phyloP scores from a whole-genome alignment of 495 filamentous ascomycete species.

The Achaetomiella virescens region DNA sequence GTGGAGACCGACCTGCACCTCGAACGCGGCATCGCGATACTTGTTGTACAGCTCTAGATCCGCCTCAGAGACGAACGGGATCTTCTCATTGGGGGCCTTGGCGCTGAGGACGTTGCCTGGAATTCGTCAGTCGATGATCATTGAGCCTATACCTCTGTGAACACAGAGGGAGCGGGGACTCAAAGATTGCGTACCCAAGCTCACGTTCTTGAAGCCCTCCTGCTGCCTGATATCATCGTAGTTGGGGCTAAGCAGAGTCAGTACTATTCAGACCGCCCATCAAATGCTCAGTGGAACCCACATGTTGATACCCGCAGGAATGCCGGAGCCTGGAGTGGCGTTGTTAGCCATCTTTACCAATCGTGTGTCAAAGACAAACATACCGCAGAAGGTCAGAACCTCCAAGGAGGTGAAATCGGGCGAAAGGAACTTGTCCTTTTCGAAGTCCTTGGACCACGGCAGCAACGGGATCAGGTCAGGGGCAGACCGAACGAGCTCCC shows the following conservation, averaged over 20 bases:
- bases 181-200: constrained; percentile 22
- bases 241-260: constrained; percentile 60
- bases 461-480: constrained; percentile 78
- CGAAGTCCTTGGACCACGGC: constrained; percentile 83
- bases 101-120: constrained; percentile 86
- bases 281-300: neutral
- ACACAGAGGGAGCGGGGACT: neutral
- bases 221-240: constrained; percentile 92
- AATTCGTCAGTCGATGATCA: constrained; percentile 30
- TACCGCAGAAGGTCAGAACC: constrained; percentile 49
- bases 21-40: constrained; percentile 79
- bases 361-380: neutral
- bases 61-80: constrained; percentile 73
- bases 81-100: constrained; percentile 80
- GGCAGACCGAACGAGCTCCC: constrained; percentile 72
- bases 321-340: constrained; percentile 53
- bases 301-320: constrained; percentile 71
- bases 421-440: constrained; percentile 89
- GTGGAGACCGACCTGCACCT: constrained; percentile 92
- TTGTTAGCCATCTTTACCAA: neutral
- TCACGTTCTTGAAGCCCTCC: constrained; percentile 96
- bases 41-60: constrained; percentile 73
- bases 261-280: constrained; percentile 27
- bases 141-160: neutral
- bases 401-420: constrained; percentile 91